Base-by-base conservation (phyloP, 2,329 filamentous ascomycete genomes). In the Colletotrichum abscissum region DNA sequence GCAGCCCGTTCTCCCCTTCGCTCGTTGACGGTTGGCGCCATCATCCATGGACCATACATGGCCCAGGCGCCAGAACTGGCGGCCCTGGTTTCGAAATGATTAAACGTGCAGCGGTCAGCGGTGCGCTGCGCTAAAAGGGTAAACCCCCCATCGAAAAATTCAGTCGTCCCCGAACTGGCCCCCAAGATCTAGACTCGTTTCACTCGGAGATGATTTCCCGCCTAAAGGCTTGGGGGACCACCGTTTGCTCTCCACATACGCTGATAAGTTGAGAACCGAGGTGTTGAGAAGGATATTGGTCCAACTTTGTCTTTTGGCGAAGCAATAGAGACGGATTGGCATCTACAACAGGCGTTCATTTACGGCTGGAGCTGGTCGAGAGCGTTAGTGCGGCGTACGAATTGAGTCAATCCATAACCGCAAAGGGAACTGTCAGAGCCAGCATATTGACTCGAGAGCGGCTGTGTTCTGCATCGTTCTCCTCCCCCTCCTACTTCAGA, bases 121-220 rank as follows among this genome's bases (percentile, higher is more conserved):
- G 38, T 52, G 66, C 16, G 19, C 7, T 49, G 42, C 42, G 42
- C 42, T 49, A 49, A n/a, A 49, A 49, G 19, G 42, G 42, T n/a
- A n/a, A 35, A 35, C 33, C 8, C 42, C 33, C 54, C 30, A n/a
- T 24, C 38, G 30, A 68, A 54, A 58, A 58, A 9, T 38, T 66
- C 19, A 52, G 38, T 33, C 57, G 56, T 22, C 7, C 59, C 38
- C 24, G 4, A 28, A 30, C 19, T 49, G 59, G 38, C 26, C 38
- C 57, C 58, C 65, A 54, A 69, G 69, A 55, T 64, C 54, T 72
- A 55, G 69, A 42, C 69, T 22, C 59, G 69, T 72, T 72, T 72
- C 69, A 72, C 24, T 55, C 58, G 69, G 69, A 72, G 56, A 72
- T 72, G 65, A 72, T 72, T 67, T 26, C 57, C 49, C 24, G 54